A percentile compares a stretch with the other conserved stretches of the same genome.
These are phyloP conservation scores for Scheffersomyces coipomensis DNA, from an alignment of 805 yeast species.

Conservation along the genomic window DNA sequence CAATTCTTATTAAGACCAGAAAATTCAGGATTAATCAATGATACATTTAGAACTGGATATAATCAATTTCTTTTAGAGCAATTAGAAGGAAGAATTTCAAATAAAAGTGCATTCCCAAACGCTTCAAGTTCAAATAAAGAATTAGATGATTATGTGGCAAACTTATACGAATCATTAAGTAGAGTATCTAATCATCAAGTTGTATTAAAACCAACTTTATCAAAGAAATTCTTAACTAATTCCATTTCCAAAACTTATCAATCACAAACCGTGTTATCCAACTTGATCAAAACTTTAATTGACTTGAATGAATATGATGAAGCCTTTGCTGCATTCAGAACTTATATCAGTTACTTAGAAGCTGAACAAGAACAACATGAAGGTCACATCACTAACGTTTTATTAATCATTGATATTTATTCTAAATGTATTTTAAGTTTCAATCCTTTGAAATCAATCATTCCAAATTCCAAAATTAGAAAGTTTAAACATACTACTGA, in stretches of 20 bases:
- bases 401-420: constrained; percentile 31
- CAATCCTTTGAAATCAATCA: constrained; percentile 34
- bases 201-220: constrained; percentile 18
- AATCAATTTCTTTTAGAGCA: constrained; percentile 18
- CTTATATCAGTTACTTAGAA: constrained; percentile 31
- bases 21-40: constrained; percentile 12
- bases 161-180: constrained; percentile 28
- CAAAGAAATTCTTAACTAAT: constrained; percentile 30
- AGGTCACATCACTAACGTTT: constrained; percentile 28
- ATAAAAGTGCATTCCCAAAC: constrained; percentile 25
- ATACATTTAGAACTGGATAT: constrained; percentile 24
- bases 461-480: constrained; percentile 8
- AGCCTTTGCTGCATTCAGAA: constrained; percentile 41
- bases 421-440: constrained; percentile 30
- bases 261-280: constrained; percentile 30
- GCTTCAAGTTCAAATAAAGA: constrained; percentile 18
- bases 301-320: constrained; percentile 39
- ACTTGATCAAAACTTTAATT: constrained; percentile 28
- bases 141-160: constrained; percentile 25
- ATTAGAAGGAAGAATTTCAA: constrained; percentile 14
- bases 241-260: constrained; percentile 34
- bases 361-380: constrained; percentile 30
- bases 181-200: constrained; percentile 17
- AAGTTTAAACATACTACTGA: constrained; percentile 25
- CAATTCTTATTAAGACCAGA: constrained; percentile 24